A percentile compares a stretch with the other conserved stretches of the same genome.
Conservation (phyloP, 331 rosid genomes). For the Cydonia oblonga region DNA sequence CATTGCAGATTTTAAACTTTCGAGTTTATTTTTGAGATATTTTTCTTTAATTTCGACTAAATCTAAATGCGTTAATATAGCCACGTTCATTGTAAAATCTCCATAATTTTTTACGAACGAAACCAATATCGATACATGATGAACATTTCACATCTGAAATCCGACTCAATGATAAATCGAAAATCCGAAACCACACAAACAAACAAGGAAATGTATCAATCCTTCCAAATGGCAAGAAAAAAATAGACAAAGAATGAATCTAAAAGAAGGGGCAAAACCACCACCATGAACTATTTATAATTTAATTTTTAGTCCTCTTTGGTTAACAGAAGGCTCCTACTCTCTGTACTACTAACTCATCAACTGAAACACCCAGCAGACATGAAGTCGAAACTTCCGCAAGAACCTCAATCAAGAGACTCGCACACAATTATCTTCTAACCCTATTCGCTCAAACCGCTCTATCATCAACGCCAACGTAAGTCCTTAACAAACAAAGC, state of each 20-base stretch:
- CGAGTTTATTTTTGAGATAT: no score
- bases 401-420: constrained; percentile 7
- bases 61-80: no score
- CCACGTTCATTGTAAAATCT: no score
- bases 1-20: no score
- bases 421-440: neutral
- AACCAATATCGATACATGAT: no score
- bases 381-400: constrained; percentile 6
- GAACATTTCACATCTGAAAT: neutral
- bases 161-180: neutral
- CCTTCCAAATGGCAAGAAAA: neutral
- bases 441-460: no score
- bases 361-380: constrained; percentile 19
- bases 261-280: neutral
- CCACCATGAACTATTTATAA: constrained; percentile 25
- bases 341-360: constrained; percentile 31
- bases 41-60: no score
- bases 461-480: no score
- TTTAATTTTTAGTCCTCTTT: constrained; percentile 11
- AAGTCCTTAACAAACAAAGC: no score
- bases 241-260: neutral
- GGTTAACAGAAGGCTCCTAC: constrained; percentile 15
- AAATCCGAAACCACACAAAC: constrained; percentile 2
- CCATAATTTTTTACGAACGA: no score
- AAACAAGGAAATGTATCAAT: constrained; percentile 9